Conservation (phyloP, 2,329 filamentous ascomycete genomes). For the Fusarium pseudoanthophilum region DNA sequence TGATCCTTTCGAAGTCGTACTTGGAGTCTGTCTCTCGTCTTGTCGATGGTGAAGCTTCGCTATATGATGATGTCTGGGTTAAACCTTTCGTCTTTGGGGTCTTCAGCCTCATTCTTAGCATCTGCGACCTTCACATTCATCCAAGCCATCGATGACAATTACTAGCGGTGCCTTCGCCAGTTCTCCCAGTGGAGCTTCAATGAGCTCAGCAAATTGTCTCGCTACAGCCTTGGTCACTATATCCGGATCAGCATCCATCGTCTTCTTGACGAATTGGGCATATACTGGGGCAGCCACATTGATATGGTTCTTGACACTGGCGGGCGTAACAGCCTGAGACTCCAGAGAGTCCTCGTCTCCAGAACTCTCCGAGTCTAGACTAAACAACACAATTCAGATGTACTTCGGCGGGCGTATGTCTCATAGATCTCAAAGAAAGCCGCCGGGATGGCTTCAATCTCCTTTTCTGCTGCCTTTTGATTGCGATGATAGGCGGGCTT, state of each 20-base stretch:
- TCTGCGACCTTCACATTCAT: not conserved
- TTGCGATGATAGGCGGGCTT: not conserved
- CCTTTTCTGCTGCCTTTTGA: not conserved
- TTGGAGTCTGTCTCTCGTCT: not conserved
- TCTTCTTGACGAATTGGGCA: too few relatives aligned
- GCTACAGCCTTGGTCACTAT: too few relatives aligned
- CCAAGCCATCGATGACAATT: too few relatives aligned
- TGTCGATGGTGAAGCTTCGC: not conserved
- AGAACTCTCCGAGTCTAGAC: not conserved
- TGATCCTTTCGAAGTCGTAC: not conserved
- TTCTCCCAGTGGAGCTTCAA: too few relatives aligned
- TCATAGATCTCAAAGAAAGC: not conserved
- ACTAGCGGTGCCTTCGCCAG: too few relatives aligned
- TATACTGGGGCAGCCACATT: too few relatives aligned
- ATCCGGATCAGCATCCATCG: too few relatives aligned
- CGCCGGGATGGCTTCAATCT: not conserved
- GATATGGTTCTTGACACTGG: not conserved
- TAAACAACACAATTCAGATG: not conserved
- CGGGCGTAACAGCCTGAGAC: not conserved
- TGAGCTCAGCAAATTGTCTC: too few relatives aligned
- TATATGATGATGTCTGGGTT: not conserved
- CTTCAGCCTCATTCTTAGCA: not conserved
- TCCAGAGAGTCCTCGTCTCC: not conserved
- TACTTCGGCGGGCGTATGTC: not conserved
- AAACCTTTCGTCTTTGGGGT: not conserved